These are phyloP conservation scores for Leccinum subgranulosum DNA, from an alignment of 768 basidiomycete genomes.

Conservation along the genomic window DNA sequence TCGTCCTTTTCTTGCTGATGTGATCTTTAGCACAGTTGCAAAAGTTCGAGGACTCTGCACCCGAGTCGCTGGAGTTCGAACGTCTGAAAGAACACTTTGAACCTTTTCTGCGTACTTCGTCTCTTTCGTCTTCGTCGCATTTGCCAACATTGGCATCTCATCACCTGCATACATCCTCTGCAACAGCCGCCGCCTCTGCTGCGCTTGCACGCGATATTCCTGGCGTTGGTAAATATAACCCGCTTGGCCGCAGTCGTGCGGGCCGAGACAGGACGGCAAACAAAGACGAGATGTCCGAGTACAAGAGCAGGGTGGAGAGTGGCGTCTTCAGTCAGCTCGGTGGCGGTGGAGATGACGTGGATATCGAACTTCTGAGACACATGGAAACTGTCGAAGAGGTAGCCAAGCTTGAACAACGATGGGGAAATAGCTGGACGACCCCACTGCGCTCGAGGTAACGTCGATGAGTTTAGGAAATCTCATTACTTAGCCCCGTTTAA, in stretches of 20 bases:
- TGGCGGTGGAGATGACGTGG: slow-evolving; percentile 60
- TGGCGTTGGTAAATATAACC: slow-evolving; percentile 76
- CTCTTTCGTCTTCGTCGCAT: slow-evolving; percentile 64
- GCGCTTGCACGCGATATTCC: slow-evolving; percentile 86
- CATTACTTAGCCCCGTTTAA: slow-evolving; percentile 29
- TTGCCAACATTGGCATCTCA: slow-evolving; percentile 54
- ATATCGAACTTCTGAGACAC: slow-evolving; percentile 67
- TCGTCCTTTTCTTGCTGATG: slow-evolving; percentile 1
- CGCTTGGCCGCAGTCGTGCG: slow-evolving; percentile 45
- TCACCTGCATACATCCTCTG: slow-evolving; percentile 73
- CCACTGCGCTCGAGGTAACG: slow-evolving; percentile 60
- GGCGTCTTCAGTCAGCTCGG: slow-evolving; percentile 50
- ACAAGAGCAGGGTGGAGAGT: slow-evolving; percentile 68
- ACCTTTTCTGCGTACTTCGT: slow-evolving; percentile 83
- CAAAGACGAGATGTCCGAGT: slow-evolving; percentile 76
- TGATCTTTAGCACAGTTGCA: slow-evolving; percentile 74
- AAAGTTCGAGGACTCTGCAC: slow-evolving; percentile 81
- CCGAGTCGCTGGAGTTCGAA: slow-evolving; percentile 88
- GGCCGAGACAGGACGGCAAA: slow-evolving; percentile 63
- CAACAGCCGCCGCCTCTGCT: slow-evolving; percentile 87
- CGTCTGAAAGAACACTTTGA: slow-evolving; percentile 96
- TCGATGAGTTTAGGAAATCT: background rate
- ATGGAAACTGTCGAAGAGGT: slow-evolving; percentile 62
- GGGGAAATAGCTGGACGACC: slow-evolving; percentile 75
- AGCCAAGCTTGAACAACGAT: slow-evolving; percentile 73